Percentiles rank a stretch among this genome's conserved stretches.
Conservation (phyloP, 352 stramenopile genomes). For the Phytophthora palmivora region DNA sequence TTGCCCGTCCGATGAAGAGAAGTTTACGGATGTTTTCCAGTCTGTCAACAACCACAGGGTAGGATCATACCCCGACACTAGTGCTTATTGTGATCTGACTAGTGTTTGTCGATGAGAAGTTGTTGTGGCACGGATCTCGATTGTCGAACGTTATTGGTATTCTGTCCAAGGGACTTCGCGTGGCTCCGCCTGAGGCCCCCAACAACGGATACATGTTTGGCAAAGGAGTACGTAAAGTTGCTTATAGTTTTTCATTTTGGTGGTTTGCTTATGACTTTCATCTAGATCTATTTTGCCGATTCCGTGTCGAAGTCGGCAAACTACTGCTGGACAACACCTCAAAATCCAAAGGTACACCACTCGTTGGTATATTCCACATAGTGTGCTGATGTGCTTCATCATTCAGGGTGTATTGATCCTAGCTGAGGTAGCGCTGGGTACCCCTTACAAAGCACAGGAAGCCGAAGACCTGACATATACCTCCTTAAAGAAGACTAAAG, state of each 20-base stretch:
- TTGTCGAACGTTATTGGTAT: slow-evolving; percentile 85
- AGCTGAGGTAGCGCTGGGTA: slow-evolving; percentile 69
- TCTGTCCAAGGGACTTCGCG: slow-evolving; percentile 76
- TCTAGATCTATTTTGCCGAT: slow-evolving; percentile 88
- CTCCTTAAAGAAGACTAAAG: slow-evolving; percentile 38
- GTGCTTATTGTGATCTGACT: slow-evolving; percentile 3
- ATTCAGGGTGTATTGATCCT: slow-evolving; percentile 73
- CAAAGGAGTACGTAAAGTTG: slow-evolving; percentile 69
- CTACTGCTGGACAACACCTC: slow-evolving; percentile 80
- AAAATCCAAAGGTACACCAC: slow-evolving; percentile 52
- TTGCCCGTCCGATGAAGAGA: slow-evolving; percentile 56
- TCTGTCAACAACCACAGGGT: slow-evolving; percentile 70
- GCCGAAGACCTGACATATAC: slow-evolving; percentile 67
- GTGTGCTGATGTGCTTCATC: neutral
- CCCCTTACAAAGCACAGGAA: slow-evolving; percentile 49
- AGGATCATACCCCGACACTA: slow-evolving; percentile 32
- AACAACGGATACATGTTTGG: slow-evolving; percentile 87
- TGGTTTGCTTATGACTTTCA: slow-evolving; percentile 7
- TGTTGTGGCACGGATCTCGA: slow-evolving; percentile 88
- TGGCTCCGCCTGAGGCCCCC: slow-evolving; percentile 82
- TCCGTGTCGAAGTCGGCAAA: slow-evolving; percentile 82
- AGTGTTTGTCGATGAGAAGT: slow-evolving; percentile 26
- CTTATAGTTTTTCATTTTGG: neutral
- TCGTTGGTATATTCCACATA: no score
- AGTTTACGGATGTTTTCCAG: slow-evolving; percentile 49